Percentiles rank a stretch among this genome's conserved stretches.
Evolutionary conservation across 805 yeast species (phyloP).

Genomic region (Ogataea philodendri): DNA sequence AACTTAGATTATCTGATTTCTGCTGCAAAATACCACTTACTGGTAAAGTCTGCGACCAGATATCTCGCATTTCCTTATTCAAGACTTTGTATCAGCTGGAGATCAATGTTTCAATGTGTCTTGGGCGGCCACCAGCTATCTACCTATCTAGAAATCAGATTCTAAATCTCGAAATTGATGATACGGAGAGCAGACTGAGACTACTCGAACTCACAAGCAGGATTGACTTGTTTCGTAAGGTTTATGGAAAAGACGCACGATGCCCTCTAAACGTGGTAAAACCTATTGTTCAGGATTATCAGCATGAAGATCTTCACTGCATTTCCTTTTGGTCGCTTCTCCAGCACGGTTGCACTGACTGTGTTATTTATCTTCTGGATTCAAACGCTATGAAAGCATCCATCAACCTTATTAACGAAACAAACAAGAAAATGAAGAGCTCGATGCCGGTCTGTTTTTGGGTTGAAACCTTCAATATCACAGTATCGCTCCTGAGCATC

Average conservation of each 20-base stretch:
- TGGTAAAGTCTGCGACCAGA: constrained; percentile 14
- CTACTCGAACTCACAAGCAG: constrained; percentile 1
- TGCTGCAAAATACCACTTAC: constrained; percentile 8
- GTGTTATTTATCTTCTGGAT: background rate
- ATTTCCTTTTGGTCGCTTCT: constrained; percentile 1
- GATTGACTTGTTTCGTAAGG: background rate
- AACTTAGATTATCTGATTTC: constrained; percentile 14
- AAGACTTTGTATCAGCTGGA: constrained; percentile 16
- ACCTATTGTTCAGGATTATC: too few species aligned
- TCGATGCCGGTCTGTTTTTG: background rate
- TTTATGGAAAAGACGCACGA: background rate
- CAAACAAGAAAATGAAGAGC: background rate
- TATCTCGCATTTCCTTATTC: constrained; percentile 12
- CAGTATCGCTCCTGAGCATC: background rate
- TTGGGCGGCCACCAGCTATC: constrained; percentile 18
- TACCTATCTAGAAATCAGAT: constrained; percentile 1
- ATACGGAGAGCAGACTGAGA: background rate
- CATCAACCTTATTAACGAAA: background rate
- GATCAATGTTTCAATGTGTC: constrained; percentile 9
- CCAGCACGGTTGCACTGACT: background rate
- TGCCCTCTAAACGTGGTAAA: too few species aligned
- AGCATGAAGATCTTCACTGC: background rate
- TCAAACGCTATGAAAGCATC: background rate
- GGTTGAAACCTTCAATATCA: background rate
- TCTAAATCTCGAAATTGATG: background rate